Evolutionary conservation across 2,329 filamentous ascomycete species (phyloP), one percentile per base, ranked within the genome.

Genomic region (Fusarium sp.): DNA sequence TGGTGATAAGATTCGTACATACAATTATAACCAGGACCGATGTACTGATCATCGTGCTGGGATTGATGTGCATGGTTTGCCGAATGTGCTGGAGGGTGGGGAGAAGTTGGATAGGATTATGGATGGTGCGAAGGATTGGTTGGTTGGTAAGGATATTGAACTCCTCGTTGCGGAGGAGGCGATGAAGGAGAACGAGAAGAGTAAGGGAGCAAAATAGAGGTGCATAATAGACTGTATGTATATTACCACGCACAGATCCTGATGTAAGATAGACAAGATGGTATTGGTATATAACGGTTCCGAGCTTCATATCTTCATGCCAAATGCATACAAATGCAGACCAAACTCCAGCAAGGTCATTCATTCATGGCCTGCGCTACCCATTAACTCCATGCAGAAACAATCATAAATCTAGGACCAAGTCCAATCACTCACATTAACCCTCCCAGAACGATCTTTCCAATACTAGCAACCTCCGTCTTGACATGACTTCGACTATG

Each of bases 1-100:
- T 44, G 93, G 93, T 49, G 94, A 98, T 83, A 99, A 99, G 84
- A 91, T 99, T 63, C 86, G 95, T 66, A 98, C 95, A 0, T 98
- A 98, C 80, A 97, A 98, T 79, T 90, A 88, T 80, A 84, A 83
- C 68, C 88, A 89, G 77, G 87, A 94, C 80, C 86, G 95, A 45
- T 95, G 96, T 72, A 97, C 95, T 3, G 95, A 98, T 77, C 95
- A 98, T 81, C 86, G 95, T 43, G 93, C 91, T 74, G 93, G 92
- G 0, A 79, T 92, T 42, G 95, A 95, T 59, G 86, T 94, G 16
- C 90, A 95, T 77, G 93, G 95, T 77, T 82, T 98, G 66, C 90
- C 93, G 53, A 88, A 92, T 75, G 91, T 97, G n/a, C 84, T 97
- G 57, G 88, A 86, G 50, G 95, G 95, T 15, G 89, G 87, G 3